Evolutionary conservation across 1,284 basidiomycete species (phyloP).

Genomic region (Leccinum angustisporum): DNA sequence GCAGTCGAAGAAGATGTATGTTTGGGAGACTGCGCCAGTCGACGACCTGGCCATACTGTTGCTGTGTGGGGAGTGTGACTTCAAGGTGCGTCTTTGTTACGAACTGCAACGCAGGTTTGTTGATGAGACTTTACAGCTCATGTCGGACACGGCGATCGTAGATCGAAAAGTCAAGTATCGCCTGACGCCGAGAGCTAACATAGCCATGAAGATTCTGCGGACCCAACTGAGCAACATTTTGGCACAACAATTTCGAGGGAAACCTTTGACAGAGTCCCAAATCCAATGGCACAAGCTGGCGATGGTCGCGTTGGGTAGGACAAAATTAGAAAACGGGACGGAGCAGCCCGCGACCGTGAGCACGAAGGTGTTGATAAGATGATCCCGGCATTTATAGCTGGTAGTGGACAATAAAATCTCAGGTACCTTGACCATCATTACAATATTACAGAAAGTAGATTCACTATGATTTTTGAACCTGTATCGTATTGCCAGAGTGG

Average conservation of each 20-base stretch:
- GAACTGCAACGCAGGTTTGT: background rate
- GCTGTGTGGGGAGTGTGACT: slow-evolving; percentile 90
- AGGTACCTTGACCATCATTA: background rate
- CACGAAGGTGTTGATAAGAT: slow-evolving; percentile 20
- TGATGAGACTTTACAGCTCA: slow-evolving; percentile 48
- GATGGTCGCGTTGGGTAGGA: slow-evolving; percentile 57
- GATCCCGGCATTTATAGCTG: slow-evolving; percentile 2
- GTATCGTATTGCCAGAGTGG: slow-evolving; percentile 9
- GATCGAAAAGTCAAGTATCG: slow-evolving; percentile 86
- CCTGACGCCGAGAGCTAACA: slow-evolving; percentile 66
- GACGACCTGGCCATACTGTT: slow-evolving; percentile 84
- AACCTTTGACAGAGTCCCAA: slow-evolving; percentile 59
- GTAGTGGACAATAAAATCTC: background rate
- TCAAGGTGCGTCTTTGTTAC: slow-evolving; percentile 59
- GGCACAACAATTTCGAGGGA: slow-evolving; percentile 64
- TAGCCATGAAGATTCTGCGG: slow-evolving; percentile 84
- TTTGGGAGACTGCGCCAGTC: slow-evolving; percentile 94
- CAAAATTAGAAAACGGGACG: slow-evolving; percentile 34
- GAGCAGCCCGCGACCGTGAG: slow-evolving; percentile 9
- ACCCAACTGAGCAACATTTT: slow-evolving; percentile 65
- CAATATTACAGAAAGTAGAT: background rate
- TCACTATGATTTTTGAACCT: background rate
- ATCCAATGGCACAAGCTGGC: slow-evolving; percentile 72
- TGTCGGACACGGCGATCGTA: slow-evolving; percentile 71
- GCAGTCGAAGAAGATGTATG: slow-evolving; percentile 92